Base-by-base conservation (phyloP, 1,284 basidiomycete genomes). In the Moniliella sp. region DNA sequence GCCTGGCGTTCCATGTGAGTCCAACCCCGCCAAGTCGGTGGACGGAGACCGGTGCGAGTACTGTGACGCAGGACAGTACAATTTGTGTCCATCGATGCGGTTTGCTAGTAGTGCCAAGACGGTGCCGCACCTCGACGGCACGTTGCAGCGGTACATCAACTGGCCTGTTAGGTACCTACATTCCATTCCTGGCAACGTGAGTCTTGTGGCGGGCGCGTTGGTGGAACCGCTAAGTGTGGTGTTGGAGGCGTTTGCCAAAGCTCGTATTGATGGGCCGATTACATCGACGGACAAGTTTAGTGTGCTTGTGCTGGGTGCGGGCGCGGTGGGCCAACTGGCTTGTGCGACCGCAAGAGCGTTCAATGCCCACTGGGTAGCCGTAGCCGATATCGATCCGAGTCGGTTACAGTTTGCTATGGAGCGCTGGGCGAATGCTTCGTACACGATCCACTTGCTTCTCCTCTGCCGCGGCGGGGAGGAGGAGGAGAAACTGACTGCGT, bases 141-240 rank as follows among this genome's bases (percentile, higher is more conserved):
- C 82, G 4, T 70, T 93, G 30, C 78, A 83, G 61, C 72, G 73
- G 36, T 68, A 69, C 45, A 78, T 93, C 70, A 82, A 80, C 62
- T 83, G 86, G 63, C 83, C 82, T 2, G 72, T 73, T 0, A 69
- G 76, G 50, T 69, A 81, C 38, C 70, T 84, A 27, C 79, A 88
- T 65, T 77, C 79, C 37, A 66, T 93, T 16, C 81, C 84, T 4
- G 72, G 78, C 43, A 65, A 62, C 40, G 73, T 78, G 50, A 68
- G 74, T 17, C 75, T 75, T 48, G 74, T 80, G 37, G 71, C 74
- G 46, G 84, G 77, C 9, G 76, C 83, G 3, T 69, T 91, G 36
- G 78, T 82, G 15, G 84, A 93, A 59, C 84, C 84, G 11, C 74
- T 93, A 35, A 78, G 76, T 23, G 84, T 86, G 40, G 70, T 86